Conservation (phyloP, 2,329 filamentous ascomycete species). For the Aspergillus melleus region DNA sequence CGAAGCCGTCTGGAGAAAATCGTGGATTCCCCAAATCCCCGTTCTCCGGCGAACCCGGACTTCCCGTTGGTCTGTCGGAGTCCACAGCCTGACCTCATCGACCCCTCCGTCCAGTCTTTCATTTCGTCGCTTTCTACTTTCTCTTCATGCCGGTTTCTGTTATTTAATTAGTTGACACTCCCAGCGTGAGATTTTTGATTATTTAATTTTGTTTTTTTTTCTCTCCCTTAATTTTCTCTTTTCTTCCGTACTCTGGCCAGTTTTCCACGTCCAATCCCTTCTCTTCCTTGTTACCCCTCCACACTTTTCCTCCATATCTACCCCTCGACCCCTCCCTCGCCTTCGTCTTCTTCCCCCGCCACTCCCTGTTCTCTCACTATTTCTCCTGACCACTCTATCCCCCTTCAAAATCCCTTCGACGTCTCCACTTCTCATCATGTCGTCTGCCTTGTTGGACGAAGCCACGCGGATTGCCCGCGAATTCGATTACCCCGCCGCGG, state of each 20-base stretch:
- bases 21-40: not conserved
- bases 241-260: not conserved
- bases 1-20: not conserved
- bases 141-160: not conserved
- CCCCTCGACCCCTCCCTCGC: conserved; percentile 1
- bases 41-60: conserved; percentile 18
- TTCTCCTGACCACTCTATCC: conserved; percentile 1
- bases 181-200: not conserved
- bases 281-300: not conserved
- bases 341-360: conserved; percentile 1
- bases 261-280: not conserved
- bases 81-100: conserved; percentile 35
- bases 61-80: conserved; percentile 20
- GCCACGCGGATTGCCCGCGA: conserved; percentile 77
- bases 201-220: not conserved
- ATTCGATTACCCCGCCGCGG: conserved; percentile 78
- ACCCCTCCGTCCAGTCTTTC: too few relatives aligned
- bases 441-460: conserved; percentile 58
- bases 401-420: not conserved
- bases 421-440: conserved; percentile 23
- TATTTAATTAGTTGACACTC: not conserved
- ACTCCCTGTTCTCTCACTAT: not conserved
- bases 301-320: not conserved
- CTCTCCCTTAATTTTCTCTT: not conserved
- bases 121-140: conserved; percentile 1